A percentile compares a stretch with the other conserved stretches of the same genome.
Conservation (phyloP, 1,284 basidiomycete genomes). For the Rhodofomes roseus region DNA sequence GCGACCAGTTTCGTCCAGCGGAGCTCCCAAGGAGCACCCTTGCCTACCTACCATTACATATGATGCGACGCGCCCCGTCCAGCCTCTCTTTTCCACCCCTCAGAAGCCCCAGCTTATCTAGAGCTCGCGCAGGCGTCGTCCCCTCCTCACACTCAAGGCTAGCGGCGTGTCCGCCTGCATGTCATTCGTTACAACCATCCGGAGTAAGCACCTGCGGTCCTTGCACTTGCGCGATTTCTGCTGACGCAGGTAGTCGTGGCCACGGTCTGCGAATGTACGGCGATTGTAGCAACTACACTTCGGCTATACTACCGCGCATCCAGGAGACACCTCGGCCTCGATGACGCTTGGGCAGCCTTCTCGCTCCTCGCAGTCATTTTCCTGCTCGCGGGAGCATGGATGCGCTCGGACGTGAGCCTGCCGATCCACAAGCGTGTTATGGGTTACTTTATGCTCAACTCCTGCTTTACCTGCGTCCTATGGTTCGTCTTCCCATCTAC, state of each 20-base stretch:
- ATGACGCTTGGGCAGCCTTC: conserved; percentile 28
- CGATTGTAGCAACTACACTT: conserved; percentile 19
- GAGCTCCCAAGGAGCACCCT: background rate
- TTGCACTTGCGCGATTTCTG: background rate
- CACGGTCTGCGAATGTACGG: conserved; percentile 23
- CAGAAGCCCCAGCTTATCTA: background rate
- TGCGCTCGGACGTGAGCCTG: conserved; percentile 7
- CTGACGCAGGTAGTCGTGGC: conserved; percentile 14
- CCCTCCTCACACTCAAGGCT: background rate
- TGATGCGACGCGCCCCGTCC: background rate
- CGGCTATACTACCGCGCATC: conserved; percentile 21
- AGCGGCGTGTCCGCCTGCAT: conserved; percentile 1
- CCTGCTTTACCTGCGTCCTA: conserved; percentile 25
- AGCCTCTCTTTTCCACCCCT: background rate
- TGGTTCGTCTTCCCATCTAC: conserved; percentile 16
- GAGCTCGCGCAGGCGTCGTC: background rate
- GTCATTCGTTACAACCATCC: conserved; percentile 16
- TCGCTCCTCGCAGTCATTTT: conserved; percentile 19
- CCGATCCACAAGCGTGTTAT: conserved; percentile 18
- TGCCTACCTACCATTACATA: background rate
- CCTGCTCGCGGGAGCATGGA: conserved; percentile 24
- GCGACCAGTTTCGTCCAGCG: background rate
- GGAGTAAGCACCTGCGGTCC: conserved; percentile 7
- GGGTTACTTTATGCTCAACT: conserved; percentile 26
- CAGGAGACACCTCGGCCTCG: conserved; percentile 23